A percentile compares a stretch with the other conserved stretches of the same genome.
Conservation (phyloP, 257 asterid species). For the Scutellaria baicalensis region DNA sequence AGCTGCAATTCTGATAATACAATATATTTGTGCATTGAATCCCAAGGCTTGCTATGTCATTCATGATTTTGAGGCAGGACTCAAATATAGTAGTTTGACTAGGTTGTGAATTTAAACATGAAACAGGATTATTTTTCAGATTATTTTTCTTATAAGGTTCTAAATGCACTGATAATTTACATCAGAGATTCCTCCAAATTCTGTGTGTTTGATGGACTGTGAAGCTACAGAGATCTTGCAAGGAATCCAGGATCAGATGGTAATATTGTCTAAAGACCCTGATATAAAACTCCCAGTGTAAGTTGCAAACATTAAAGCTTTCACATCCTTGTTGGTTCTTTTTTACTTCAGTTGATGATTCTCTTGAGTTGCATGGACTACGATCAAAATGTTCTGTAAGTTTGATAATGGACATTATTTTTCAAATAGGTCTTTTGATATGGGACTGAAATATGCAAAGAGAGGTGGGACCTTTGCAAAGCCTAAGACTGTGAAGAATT, state of each 20-base stretch:
- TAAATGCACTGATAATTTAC: constrained; percentile 18
- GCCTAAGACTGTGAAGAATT: constrained; percentile 51
- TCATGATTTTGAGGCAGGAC: constrained; percentile 4
- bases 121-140: not conserved
- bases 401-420: constrained; percentile 11
- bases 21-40: not conserved
- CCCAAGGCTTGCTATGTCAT: not conserved
- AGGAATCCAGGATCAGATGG: constrained; percentile 74
- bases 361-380: not conserved
- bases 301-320: constrained; percentile 26
- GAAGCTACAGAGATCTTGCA: constrained; percentile 82
- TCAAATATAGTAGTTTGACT: not conserved
- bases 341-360: not conserved
- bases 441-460: constrained; percentile 69
- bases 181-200: constrained; percentile 56
- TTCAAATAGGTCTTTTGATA: constrained; percentile 65
- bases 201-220: constrained; percentile 78
- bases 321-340: not conserved
- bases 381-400: not conserved
- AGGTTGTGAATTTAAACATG: constrained; percentile 3
- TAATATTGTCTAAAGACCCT: constrained; percentile 65
- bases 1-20: not conserved
- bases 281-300: constrained; percentile 77
- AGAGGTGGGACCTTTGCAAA: constrained; percentile 40
- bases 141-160: not conserved